Base-by-base conservation (phyloP, 2,329 filamentous ascomycete genomes). In the Aspergillus vadensis region DNA sequence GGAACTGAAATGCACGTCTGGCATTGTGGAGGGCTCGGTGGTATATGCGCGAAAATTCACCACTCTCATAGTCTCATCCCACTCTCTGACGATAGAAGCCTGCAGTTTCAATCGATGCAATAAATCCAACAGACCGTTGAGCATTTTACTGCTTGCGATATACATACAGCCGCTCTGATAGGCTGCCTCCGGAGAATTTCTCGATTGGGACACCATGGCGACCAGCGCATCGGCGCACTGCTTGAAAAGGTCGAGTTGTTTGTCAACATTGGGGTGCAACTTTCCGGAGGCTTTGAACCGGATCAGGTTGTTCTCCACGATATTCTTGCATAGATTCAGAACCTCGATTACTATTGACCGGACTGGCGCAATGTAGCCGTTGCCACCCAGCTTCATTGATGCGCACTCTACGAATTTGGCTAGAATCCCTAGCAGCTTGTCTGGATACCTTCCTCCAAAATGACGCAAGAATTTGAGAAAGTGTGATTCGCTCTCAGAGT, bases 141-240 rank as follows among this genome's bases (percentile, higher is more conserved):
- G n/a, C 39, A 65, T 43, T 25, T 62, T 65, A 48, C 49, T 56
- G 41, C 59, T 56, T 15, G 53, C 64, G 23, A 57, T 51, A 58
- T 61, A 66, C 7, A 66, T 32, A 36, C 64, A 66, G 15, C 64
- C 64, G n/a, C 48, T 47, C 9, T 51, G 44, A 65, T 63, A 66
- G 15, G 63, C 58, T 5, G 8, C 30, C 23, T 53, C n/a, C 60
- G 36, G 23, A 53, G n/a, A 21, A 30, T 65, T 32, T 60, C 21
- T 4, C 6, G 32, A 36, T 15, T 15, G 32, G 32, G 32, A 14
- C 32, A n/a, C 15, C 39, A 43, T 43, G 39, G 39, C n/a, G 8
- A 43, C n/a, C 17, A 43, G 17, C 15, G 15, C 39, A 6, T 50
- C 43, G 9, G 59, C 50, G 25, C 58, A 61, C 19, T 53, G 47